Evolutionary conservation across 441 rosid genomes (phyloP).

Genomic region (Syzygium syzygioides): DNA sequence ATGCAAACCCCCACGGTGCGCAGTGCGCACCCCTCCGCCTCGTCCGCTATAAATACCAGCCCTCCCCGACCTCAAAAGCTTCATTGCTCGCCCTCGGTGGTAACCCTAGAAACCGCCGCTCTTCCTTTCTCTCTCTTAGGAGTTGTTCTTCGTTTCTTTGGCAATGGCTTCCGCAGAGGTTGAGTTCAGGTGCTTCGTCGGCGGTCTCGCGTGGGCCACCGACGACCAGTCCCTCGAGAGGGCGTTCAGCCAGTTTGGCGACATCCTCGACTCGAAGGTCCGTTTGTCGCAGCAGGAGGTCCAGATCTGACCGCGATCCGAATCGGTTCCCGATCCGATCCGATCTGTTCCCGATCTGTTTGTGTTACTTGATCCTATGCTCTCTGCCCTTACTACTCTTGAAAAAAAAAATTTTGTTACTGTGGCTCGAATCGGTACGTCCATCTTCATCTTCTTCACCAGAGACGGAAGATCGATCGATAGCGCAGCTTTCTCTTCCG

Average conservation of each 20-base stretch:
- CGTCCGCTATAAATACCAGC: not conserved
- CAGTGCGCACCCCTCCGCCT: not conserved
- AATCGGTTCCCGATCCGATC: conserved; percentile 37
- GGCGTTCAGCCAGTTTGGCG: conserved; percentile 65
- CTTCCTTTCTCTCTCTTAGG: no score
- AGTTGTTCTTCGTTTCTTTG: no score
- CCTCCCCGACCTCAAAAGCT: fast-evolving
- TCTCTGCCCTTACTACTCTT: not conserved
- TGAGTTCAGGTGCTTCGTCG: conserved; percentile 86
- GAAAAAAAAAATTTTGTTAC: not conserved
- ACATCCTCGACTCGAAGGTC: conserved; percentile 95
- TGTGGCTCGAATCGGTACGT: conserved; percentile 61
- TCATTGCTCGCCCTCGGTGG: not conserved
- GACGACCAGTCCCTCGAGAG: conserved; percentile 43
- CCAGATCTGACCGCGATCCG: conserved; percentile 21
- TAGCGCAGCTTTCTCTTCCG: not conserved
- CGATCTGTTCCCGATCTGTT: conserved; percentile 20
- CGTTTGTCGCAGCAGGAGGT: conserved; percentile 54
- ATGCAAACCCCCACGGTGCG: not conserved
- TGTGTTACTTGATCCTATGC: conserved; percentile 34
- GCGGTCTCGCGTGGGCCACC: conserved; percentile 95
- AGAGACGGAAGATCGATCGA: conserved; percentile 77
- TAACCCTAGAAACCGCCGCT: not conserved
- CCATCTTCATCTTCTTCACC: conserved; percentile 47
- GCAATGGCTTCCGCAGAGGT: conserved; percentile 51